Conservation (phyloP, 352 stramenopile genomes). For the Globisporangium sylvaticum region DNA sequence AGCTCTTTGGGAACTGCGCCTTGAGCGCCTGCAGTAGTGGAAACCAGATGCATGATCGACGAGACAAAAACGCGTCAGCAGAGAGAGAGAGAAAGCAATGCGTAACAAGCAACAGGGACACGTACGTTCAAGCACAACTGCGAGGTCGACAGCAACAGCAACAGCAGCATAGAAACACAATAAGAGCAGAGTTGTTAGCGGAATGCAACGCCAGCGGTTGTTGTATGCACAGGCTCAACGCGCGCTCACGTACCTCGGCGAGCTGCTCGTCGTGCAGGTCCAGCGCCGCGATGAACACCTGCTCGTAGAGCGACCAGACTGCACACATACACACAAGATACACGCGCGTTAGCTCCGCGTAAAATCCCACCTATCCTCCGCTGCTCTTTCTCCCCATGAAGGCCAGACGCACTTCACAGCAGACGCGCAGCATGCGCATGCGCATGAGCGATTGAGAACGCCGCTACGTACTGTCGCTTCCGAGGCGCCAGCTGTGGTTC, state of each 20-base stretch:
- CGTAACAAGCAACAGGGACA: not conserved
- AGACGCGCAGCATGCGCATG: too few relatives aligned
- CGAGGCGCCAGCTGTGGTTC: constrained; percentile 47
- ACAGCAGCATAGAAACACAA: not conserved
- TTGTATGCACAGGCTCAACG: not conserved
- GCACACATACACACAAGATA: not conserved
- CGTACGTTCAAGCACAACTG: constrained; percentile 17
- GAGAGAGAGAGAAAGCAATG: not conserved
- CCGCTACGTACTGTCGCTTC: constrained; percentile 49
- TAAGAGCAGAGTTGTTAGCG: not conserved
- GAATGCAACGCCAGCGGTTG: not conserved
- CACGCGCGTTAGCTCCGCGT: not conserved
- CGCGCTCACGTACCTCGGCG: constrained; percentile 19
- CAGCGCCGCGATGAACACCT: constrained; percentile 58
- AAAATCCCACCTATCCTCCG: not conserved
- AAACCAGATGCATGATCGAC: too few relatives aligned
- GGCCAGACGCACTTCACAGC: not conserved
- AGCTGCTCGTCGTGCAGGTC: constrained; percentile 60
- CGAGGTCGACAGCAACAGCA: not conserved
- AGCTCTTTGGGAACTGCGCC: constrained; percentile 56
- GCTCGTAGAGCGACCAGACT: constrained; percentile 70
- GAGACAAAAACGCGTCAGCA: not conserved
- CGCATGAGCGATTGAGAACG: too few relatives aligned
- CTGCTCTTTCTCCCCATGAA: constrained; percentile 4
- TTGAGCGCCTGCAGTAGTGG: constrained; percentile 28